Conservation (phyloP, 2,329 filamentous ascomycete genomes). For the Drechmeria coniospora region DNA sequence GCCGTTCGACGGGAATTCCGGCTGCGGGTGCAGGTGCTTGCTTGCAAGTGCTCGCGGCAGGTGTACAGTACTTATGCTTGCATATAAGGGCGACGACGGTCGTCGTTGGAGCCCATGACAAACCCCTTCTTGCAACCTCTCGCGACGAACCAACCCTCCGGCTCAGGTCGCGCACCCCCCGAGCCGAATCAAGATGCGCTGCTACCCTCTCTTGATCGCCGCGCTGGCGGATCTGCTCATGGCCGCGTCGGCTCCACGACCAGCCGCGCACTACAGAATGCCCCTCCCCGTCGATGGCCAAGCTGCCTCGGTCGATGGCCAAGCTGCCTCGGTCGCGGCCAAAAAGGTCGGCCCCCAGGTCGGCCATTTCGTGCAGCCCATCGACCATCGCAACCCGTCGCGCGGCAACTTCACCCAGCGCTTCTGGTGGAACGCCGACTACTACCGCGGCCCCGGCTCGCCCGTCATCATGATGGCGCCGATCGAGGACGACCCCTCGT, state of each 20-base stretch:
- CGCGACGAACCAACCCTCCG: too few species aligned
- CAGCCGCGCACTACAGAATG: too few species aligned
- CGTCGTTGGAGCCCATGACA: too few species aligned
- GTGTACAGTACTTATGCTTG: too few species aligned
- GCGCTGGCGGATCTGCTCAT: constrained; percentile 2
- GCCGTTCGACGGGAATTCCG: too few species aligned
- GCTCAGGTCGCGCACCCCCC: too few species aligned
- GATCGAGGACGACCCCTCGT: constrained; percentile 48
- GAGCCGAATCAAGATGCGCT: too few species aligned
- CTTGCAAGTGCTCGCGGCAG: too few species aligned
- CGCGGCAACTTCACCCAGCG: constrained; percentile 49
- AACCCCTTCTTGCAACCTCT: too few species aligned
- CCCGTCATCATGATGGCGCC: constrained; percentile 54
- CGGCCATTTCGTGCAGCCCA: constrained; percentile 33
- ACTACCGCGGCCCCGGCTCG: constrained; percentile 60
- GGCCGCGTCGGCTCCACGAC: not conserved
- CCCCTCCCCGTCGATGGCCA: not conserved
- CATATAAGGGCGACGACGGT: too few species aligned
- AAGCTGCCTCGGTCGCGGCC: not conserved
- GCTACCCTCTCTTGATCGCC: constrained; percentile 1
- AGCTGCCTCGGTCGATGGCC: not conserved
- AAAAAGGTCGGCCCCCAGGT: not conserved
- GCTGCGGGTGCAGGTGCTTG: too few species aligned
- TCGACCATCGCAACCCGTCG: constrained; percentile 41
- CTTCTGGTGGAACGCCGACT: constrained; percentile 65